A percentile compares a stretch with the other conserved stretches of the same genome.
Evolutionary conservation across 352 stramenopile species (phyloP).

Genomic region (Chloridella minuta): DNA sequence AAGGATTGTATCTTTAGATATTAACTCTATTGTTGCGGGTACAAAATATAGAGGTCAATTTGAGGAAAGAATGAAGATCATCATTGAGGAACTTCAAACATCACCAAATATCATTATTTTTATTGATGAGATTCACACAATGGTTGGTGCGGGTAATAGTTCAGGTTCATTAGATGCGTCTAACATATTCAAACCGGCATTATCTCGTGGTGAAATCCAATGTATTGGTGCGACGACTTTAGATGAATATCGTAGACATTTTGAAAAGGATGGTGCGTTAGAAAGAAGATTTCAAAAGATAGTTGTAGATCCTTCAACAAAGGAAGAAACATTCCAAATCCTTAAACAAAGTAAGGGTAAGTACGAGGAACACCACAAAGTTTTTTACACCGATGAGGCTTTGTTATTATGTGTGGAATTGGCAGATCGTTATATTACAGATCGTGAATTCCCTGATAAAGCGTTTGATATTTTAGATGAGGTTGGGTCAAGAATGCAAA

Average conservation of each 20-base stretch:
- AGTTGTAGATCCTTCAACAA: no score
- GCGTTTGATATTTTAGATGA: conserved; percentile 66
- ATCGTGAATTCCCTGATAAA: conserved; percentile 59
- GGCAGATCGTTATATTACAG: conserved; percentile 55
- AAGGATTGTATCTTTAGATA: no score
- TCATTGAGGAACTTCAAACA: conserved; percentile 64
- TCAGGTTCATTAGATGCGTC: conserved; percentile 72
- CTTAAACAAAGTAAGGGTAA: no score
- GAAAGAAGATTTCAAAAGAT: conserved; percentile 87
- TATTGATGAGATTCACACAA: conserved; percentile 83
- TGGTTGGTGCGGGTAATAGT: conserved; percentile 60
- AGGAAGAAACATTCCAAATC: no score
- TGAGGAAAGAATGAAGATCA: conserved; percentile 70
- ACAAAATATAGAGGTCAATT: conserved; percentile 93
- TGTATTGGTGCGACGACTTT: conserved; percentile 87
- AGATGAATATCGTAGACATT: conserved; percentile 80
- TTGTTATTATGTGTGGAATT: conserved; percentile 69
- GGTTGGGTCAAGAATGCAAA: no score
- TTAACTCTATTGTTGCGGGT: conserved; percentile 74
- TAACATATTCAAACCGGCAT: conserved; percentile 85
- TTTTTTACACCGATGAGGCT: conserved; percentile 59
- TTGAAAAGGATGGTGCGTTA: conserved; percentile 91
- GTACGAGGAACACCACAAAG: conserved; percentile 85
- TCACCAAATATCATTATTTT: conserved; percentile 82
- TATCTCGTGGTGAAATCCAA: conserved; percentile 64